A percentile compares a stretch with the other conserved stretches of the same genome.
Conservation (phyloP, 2,329 filamentous ascomycete species). For the Fulvia fulva region DNA sequence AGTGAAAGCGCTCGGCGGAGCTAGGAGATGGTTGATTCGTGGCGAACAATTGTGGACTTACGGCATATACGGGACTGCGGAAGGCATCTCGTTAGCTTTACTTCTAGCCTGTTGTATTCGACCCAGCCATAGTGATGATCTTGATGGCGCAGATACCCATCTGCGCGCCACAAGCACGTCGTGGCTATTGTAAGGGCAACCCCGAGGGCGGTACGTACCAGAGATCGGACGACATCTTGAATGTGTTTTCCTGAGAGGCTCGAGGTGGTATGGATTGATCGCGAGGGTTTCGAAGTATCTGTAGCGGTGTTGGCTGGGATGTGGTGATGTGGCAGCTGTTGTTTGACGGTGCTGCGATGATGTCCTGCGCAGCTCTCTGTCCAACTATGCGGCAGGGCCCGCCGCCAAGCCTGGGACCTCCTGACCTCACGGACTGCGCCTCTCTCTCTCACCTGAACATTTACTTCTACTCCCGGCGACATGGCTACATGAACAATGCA, state of each 20-base stretch:
- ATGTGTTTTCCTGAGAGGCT: slow-evolving; percentile 9
- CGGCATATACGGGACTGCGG: slow-evolving; percentile 91
- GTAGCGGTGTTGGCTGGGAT: background rate
- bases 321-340: background rate
- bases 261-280: background rate
- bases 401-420: too few relatives aligned
- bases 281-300: background rate
- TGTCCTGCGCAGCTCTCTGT: background rate
- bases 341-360: background rate
- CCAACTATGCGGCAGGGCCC: too few relatives aligned
- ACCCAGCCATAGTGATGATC: background rate
- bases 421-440: too few relatives aligned
- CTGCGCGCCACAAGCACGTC: background rate
- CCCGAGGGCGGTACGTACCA: slow-evolving; percentile 58
- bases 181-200: slow-evolving; percentile 30
- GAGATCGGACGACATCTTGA: slow-evolving; percentile 72
- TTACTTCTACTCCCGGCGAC: too few relatives aligned
- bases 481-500: too few relatives aligned
- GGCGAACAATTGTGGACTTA: slow-evolving; percentile 57
- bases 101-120: background rate
- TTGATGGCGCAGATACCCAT: background rate
- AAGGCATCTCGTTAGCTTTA: slow-evolving; percentile 24
- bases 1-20: slow-evolving; percentile 5
- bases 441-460: too few relatives aligned
- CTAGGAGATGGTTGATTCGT: slow-evolving; percentile 13